Conservation (phyloP, 768 basidiomycete genomes). For the Zangia roseola region DNA sequence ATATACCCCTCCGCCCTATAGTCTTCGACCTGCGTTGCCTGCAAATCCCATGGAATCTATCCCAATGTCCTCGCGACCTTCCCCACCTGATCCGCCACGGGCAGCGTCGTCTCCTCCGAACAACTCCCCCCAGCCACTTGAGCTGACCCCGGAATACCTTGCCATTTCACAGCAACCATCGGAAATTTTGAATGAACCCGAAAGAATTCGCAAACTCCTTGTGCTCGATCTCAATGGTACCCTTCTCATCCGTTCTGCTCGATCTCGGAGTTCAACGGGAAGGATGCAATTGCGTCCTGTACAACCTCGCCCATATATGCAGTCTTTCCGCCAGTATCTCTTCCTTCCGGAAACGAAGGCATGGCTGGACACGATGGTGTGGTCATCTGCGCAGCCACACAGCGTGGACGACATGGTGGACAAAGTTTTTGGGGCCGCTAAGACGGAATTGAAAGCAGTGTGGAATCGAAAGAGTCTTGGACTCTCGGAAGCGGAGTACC, state of each 20-base stretch:
- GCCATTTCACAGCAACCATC: constrained; percentile 32
- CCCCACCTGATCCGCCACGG: background rate
- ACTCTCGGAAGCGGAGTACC: constrained; percentile 55
- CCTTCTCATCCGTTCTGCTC: constrained; percentile 55
- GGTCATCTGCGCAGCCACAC: constrained; percentile 84
- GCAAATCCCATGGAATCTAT: constrained; percentile 4
- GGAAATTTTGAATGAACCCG: constrained; percentile 21
- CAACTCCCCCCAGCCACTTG: background rate
- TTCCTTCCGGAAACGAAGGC: constrained; percentile 55
- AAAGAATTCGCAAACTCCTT: constrained; percentile 55
- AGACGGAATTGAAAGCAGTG: constrained; percentile 51
- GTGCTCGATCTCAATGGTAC: constrained; percentile 71
- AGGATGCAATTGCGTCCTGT: constrained; percentile 35
- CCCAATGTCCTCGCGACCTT: background rate
- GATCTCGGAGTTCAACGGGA: constrained; percentile 15
- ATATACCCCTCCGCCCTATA: constrained; percentile 6
- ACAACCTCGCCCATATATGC: constrained; percentile 66
- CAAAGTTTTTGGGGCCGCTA: constrained; percentile 48
- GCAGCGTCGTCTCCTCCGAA: constrained; percentile 2
- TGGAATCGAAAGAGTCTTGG: constrained; percentile 85
- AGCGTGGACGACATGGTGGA: constrained; percentile 76
- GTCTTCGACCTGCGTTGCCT: constrained; percentile 6
- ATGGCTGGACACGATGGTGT: constrained; percentile 86
- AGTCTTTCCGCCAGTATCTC: constrained; percentile 59
- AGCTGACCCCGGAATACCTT: constrained; percentile 39